Percentiles rank a stretch among this genome's conserved stretches.
phyloP scores from a whole-genome alignment of 2,329 filamentous ascomycete genomes.

The Myriosclerotinia curreyana region DNA sequence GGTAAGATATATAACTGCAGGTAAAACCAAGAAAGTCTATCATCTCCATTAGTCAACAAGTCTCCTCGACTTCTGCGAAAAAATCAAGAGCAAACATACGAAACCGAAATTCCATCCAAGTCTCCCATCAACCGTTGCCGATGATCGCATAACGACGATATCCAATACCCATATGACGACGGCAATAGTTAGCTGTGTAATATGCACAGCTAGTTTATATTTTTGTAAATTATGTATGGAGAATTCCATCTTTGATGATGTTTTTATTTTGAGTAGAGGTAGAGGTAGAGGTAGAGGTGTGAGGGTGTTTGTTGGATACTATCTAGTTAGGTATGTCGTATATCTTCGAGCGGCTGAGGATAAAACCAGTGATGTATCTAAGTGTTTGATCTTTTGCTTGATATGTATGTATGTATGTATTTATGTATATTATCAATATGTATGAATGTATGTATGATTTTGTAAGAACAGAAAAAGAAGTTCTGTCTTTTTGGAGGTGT shows the following conservation, averaged over 20 bases:
- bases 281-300: no score
- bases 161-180: slow-evolving; percentile 58
- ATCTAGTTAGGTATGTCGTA: no score
- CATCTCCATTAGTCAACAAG: slow-evolving; percentile 7
- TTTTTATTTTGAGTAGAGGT: no score
- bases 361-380: no score
- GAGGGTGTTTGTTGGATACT: no score
- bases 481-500: no score
- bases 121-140: slow-evolving; percentile 52
- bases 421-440: not conserved
- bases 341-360: no score
- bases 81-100: slow-evolving; percentile 45
- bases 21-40: slow-evolving; percentile 63
- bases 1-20: slow-evolving; percentile 62
- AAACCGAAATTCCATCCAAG: slow-evolving; percentile 63
- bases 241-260: slow-evolving; percentile 35
- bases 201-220: slow-evolving; percentile 56
- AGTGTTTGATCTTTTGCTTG: no score
- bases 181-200: slow-evolving; percentile 52
- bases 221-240: slow-evolving; percentile 37
- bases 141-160: slow-evolving; percentile 56
- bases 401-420: not conserved
- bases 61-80: not conserved
- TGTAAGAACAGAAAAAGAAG: no score
- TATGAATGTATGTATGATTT: no score